Evolutionary conservation across 1,284 basidiomycete species (phyloP), one percentile per base, ranked within the genome.

Genomic region (Papiliotrema fonsecae): DNA sequence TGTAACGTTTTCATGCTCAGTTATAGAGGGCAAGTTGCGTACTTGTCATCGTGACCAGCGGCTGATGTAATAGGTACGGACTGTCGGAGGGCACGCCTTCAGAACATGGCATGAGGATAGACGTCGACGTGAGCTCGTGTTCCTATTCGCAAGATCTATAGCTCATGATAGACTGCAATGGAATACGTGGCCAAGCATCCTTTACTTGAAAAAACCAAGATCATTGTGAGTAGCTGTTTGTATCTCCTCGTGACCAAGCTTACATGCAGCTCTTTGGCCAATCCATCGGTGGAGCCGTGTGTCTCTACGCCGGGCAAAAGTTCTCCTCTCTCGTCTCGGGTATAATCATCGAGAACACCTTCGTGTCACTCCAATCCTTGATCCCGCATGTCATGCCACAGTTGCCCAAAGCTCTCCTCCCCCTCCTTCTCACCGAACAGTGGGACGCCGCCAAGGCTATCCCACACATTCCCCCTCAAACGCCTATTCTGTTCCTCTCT

Each of bases 211-310:
- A 74, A 79, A 46, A 87, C 88, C 1, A 79, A 80, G 14, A 78
- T 89, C 42, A 83, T 89, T 39, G 67, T 68, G 64, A 52, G 9
- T 42, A 24, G 18, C 19, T 25, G 14, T n/a, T 22, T 38, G 18
- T 11, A 28, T 28, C 14, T 31, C 34, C 2, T 21, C 13, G 7
- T 19, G 25, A 21, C 19, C 28, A 34, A 21, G 30, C 31, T 28
- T 16, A 21, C 18, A 48, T 44, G 39, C 37, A 65, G 67, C 46
- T 93, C 0, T 97, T 91, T 62, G 93, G 94, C 0, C 94, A 97
- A 71, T 92, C 88, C 6, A 89, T 98, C 26, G 94, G 94, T 14
- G 93, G 93, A n/a, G 93, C 93, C 0, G 92, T 97, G 1, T 81
- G 87, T 13, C 86, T 97, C 45, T 86, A 93, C 69, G 82, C 96